Evolutionary conservation across 148 eudicot genomes (phyloP).

Genomic region (Rhododendron williamsianum): DNA sequence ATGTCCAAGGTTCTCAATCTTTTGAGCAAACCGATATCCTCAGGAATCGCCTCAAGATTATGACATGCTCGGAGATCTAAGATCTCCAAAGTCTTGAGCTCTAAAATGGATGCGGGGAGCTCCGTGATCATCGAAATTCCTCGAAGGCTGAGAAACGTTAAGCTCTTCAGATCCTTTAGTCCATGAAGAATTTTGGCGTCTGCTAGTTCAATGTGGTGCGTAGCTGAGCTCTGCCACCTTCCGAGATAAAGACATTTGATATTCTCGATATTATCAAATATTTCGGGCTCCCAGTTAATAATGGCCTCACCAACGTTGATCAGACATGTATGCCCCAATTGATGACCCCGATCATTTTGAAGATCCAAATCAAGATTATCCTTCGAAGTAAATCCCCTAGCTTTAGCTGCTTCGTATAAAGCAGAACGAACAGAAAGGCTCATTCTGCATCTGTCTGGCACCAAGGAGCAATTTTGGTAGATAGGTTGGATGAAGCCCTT

Average conservation of each 20-base stretch:
- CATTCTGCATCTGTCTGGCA: not conserved
- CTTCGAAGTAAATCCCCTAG: not conserved
- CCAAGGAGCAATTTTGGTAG: not conserved
- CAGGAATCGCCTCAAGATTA: slow-evolving; percentile 25
- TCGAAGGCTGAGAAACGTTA: slow-evolving; percentile 41
- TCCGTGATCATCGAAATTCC: slow-evolving; percentile 37
- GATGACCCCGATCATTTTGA: too few relatives aligned
- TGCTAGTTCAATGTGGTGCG: slow-evolving; percentile 38
- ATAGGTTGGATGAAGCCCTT: slow-evolving; percentile 23
- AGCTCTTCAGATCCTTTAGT: slow-evolving; percentile 10
- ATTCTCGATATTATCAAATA: slow-evolving; percentile 25
- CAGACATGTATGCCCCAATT: not conserved
- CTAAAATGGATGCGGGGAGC: slow-evolving; percentile 28
- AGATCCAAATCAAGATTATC: not conserved
- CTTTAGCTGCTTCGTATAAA: not conserved
- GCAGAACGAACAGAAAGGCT: not conserved
- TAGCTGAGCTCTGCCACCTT: slow-evolving; percentile 31
- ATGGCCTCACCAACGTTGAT: slow-evolving; percentile 28
- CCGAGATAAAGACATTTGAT: slow-evolving; percentile 36
- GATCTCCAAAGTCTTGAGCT: slow-evolving; percentile 22
- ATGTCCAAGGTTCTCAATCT: slow-evolving; percentile 31
- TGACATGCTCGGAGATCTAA: slow-evolving; percentile 28
- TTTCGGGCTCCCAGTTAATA: slow-evolving; percentile 21
- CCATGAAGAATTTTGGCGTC: slow-evolving; percentile 20
- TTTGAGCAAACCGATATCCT: slow-evolving; percentile 27